Evolutionary conservation across 306 rosid genomes (phyloP).

Genomic region (Acacia melanoxylon): DNA sequence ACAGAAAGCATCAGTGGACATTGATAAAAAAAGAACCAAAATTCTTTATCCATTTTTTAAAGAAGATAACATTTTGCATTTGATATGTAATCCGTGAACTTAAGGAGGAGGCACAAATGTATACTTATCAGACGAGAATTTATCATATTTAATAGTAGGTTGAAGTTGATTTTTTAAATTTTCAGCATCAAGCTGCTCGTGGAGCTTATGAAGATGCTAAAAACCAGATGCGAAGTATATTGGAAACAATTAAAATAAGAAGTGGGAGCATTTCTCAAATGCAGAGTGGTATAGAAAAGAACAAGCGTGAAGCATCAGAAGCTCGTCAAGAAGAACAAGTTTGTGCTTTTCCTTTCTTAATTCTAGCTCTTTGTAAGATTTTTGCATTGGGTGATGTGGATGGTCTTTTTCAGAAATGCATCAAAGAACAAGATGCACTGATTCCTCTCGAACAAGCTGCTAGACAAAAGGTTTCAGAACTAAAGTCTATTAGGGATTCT

Average conservation of each 20-base stretch:
- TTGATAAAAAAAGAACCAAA: background rate
- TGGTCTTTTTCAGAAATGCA: slow-evolving; percentile 57
- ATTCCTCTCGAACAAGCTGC: slow-evolving; percentile 93
- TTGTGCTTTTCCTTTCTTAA: slow-evolving; percentile 30
- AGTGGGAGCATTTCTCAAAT: slow-evolving; percentile 51
- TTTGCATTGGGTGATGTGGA: slow-evolving; percentile 27
- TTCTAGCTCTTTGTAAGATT: background rate
- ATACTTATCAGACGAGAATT: background rate
- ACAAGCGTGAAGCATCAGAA: slow-evolving; percentile 60
- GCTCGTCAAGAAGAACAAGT: slow-evolving; percentile 80
- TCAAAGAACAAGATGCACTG: slow-evolving; percentile 71
- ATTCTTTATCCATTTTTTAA: background rate
- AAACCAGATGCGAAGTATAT: slow-evolving; percentile 63
- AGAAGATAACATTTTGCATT: background rate
- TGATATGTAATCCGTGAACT: background rate
- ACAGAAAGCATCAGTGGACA: slow-evolving; percentile 9
- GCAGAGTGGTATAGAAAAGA: slow-evolving; percentile 61
- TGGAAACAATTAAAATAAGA: slow-evolving; percentile 57
- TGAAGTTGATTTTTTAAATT: slow-evolving; percentile 26
- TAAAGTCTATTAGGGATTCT: slow-evolving; percentile 80
- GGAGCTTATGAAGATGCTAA: slow-evolving; percentile 73
- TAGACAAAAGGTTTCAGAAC: slow-evolving; percentile 95
- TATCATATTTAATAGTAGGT: slow-evolving; percentile 7
- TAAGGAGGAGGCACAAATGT: background rate
- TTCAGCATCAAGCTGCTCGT: slow-evolving; percentile 81